phyloP scores from a whole-genome alignment of 2,329 filamentous ascomycete genomes.

The Nothomitra cinnamomea region DNA sequence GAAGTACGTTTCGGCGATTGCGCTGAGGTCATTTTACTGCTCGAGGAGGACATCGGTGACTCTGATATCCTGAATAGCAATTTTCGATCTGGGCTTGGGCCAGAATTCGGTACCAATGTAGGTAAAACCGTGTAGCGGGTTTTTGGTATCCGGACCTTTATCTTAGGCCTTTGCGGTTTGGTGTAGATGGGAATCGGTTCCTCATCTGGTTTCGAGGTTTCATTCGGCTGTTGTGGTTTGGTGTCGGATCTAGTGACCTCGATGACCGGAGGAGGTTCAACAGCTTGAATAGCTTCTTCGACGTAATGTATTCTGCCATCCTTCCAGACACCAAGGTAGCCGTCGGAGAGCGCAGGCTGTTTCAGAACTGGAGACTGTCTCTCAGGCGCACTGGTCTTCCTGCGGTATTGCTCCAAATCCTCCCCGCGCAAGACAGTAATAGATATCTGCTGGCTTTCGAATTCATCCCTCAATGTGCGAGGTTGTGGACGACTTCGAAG shows the following conservation, averaged over 20 bases:
- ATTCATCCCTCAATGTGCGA: too few relatives aligned
- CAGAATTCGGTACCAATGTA: neutral
- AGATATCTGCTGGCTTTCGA: too few relatives aligned
- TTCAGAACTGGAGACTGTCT: too few relatives aligned
- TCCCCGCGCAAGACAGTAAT: neutral
- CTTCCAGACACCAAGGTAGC: neutral
- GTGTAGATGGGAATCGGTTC: neutral
- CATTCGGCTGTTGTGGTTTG: neutral
- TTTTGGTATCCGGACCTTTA: slow-evolving; percentile 1
- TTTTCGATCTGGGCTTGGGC: neutral
- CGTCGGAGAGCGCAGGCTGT: neutral
- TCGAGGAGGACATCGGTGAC: neutral
- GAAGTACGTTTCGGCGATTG: neutral
- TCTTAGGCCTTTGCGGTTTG: slow-evolving; percentile 1
- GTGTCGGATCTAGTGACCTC: neutral
- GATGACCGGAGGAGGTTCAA: neutral
- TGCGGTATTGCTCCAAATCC: neutral
- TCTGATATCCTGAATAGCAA: neutral
- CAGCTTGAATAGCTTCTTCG: neutral
- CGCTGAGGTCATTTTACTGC: neutral
- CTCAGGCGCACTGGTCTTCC: neutral
- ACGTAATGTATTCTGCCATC: neutral
- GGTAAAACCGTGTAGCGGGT: neutral
- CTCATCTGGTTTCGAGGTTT: neutral
- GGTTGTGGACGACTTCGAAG: neutral